Conservation (phyloP, 306 rosid genomes). For the Styphnolobium japonicum region DNA sequence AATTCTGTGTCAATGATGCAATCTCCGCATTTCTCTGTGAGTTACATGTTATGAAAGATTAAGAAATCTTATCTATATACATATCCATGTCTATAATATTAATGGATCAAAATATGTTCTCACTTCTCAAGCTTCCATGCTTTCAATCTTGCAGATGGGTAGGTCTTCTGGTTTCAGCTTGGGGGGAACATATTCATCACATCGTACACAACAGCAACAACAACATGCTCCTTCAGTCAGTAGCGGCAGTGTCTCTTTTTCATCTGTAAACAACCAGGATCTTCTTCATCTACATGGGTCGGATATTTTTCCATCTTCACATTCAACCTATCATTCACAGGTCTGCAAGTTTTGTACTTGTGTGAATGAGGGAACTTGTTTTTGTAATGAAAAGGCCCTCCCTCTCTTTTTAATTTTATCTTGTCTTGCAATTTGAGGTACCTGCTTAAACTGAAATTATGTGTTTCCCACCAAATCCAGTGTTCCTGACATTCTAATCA, state of each 20-base stretch:
- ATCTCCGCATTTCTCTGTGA: conserved; percentile 91
- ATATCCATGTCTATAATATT: too few species aligned
- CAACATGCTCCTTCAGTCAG: conserved; percentile 87
- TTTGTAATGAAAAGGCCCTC: neutral
- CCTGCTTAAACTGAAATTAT: neutral
- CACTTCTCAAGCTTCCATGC: conserved; percentile 26
- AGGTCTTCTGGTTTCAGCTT: conserved; percentile 86
- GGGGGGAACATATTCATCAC: conserved; percentile 79
- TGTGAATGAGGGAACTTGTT: neutral
- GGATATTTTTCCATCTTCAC: conserved; percentile 84
- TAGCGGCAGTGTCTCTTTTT: conserved; percentile 74
- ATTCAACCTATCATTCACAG: conserved; percentile 92
- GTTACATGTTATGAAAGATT: conserved; percentile 26
- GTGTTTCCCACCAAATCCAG: neutral
- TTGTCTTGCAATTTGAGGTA: neutral
- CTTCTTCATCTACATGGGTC: conserved; percentile 91
- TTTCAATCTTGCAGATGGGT: conserved; percentile 68
- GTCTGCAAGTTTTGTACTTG: conserved; percentile 35
- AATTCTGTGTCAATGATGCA: conserved; percentile 87
- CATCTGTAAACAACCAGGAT: conserved; percentile 88
- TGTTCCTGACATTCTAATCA: conserved; percentile 15
- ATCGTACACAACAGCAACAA: conserved; percentile 85
- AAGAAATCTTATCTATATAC: neutral
- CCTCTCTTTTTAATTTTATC: neutral
- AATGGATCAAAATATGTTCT: conserved; percentile 12